Conservation (phyloP, 441 rosid species). For the Euphorbia schlechtendalii region DNA sequence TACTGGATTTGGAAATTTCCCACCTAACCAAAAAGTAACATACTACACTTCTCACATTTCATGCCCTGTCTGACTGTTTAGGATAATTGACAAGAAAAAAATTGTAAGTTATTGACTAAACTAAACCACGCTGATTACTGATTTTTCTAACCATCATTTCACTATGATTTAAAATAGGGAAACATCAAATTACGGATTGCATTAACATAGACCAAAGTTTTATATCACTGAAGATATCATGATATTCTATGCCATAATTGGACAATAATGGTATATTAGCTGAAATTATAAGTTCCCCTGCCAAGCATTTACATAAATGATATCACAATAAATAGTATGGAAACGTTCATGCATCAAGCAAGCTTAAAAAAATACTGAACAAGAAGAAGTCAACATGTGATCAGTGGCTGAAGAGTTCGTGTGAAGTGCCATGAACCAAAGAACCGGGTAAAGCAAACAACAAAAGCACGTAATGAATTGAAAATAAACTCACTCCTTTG, state of each 20-base stretch:
- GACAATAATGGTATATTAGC: background rate
- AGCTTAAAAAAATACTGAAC: conserved; percentile 1
- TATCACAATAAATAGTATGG: conserved; percentile 3
- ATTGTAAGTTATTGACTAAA: no score
- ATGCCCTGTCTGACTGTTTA: no score
- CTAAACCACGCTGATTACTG: no score
- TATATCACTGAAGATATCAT: background rate
- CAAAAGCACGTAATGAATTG: conserved; percentile 10
- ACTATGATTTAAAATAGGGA: no score
- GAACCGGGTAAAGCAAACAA: background rate
- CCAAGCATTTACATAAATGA: background rate
- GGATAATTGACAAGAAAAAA: no score
- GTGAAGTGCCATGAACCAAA: background rate
- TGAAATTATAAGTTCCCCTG: background rate
- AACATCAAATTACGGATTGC: background rate
- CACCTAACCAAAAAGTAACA: no score
- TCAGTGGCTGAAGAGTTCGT: background rate
- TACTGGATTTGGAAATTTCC: no score
- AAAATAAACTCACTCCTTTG: conserved; percentile 68
- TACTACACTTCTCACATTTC: no score
- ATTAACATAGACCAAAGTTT: background rate
- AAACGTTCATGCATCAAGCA: conserved; percentile 6
- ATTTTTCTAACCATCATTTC: no score
- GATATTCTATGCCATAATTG: background rate
- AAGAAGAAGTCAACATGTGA: background rate